Conservation (phyloP, 2,329 filamentous ascomycete species). For the Talaromyces sp. region DNA sequence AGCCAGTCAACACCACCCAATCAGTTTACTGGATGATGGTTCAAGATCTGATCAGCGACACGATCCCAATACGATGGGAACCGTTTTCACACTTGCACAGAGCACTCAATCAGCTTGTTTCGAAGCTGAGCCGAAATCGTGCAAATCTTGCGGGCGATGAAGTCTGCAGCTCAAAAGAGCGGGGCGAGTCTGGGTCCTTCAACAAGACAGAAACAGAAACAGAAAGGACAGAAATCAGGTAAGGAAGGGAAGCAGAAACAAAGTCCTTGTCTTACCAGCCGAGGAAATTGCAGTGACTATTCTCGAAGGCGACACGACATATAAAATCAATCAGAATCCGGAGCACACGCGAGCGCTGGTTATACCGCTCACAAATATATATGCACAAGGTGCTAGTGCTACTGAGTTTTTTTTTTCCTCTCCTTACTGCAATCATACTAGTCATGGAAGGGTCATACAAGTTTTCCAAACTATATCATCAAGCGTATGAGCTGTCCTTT, state of each 20-base stretch:
- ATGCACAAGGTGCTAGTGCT: conserved; percentile 1
- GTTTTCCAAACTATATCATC: background rate
- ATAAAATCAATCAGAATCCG: background rate
- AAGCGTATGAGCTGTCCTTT: conserved; percentile 15
- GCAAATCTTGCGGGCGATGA: background rate
- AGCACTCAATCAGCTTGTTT: background rate
- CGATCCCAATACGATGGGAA: background rate
- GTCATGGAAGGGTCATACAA: conserved; percentile 6
- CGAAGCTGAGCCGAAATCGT: background rate
- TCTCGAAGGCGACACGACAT: background rate
- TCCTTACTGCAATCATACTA: conserved; percentile 14
- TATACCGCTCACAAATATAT: conserved; percentile 3
- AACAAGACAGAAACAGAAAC: background rate
- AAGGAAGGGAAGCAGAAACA: background rate
- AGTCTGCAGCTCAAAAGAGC: background rate
- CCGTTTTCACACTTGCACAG: background rate
- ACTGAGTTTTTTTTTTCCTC: background rate
- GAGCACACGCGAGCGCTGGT: background rate
- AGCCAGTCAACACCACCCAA: conserved; percentile 3
- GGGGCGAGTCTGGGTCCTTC: background rate
- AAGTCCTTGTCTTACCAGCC: background rate
- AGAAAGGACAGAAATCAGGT: background rate
- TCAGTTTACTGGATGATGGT: background rate
- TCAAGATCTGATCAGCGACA: conserved; percentile 9
- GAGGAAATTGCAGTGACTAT: background rate